A percentile compares a stretch with the other conserved stretches of the same genome.
These are phyloP conservation scores for Chlorociboria aeruginascens DNA, from an alignment of 495 filamentous ascomycete genomes.

Conservation along the genomic window DNA sequence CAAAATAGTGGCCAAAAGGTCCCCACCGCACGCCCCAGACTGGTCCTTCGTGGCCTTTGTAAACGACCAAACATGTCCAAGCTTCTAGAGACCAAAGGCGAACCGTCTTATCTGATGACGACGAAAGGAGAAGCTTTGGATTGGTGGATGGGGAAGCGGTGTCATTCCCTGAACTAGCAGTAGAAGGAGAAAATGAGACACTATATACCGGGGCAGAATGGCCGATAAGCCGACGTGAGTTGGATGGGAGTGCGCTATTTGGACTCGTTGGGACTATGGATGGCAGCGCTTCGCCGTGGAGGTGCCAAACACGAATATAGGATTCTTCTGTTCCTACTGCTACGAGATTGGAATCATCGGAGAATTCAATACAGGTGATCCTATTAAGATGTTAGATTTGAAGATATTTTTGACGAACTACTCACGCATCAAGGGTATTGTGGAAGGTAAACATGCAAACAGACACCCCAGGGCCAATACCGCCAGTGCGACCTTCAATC, in stretches of 20 bases:
- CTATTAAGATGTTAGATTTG: slow-evolving; percentile 31
- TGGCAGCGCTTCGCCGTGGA: slow-evolving; percentile 62
- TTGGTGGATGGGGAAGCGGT: slow-evolving; percentile 43
- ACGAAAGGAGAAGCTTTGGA: slow-evolving; percentile 70
- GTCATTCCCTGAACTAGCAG: slow-evolving; percentile 31
- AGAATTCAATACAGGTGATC: slow-evolving; percentile 85
- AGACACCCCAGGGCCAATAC: slow-evolving; percentile 67
- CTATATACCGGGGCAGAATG: slow-evolving; percentile 83
- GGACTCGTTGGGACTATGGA: slow-evolving; percentile 21
- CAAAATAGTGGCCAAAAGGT: slow-evolving; percentile 94
- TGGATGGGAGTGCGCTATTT: slow-evolving; percentile 31
- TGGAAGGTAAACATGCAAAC: slow-evolving; percentile 96
- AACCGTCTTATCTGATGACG: slow-evolving; percentile 73
- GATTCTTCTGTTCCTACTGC: slow-evolving; percentile 85
- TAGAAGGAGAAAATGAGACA: slow-evolving; percentile 80
- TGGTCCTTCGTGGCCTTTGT: slow-evolving; percentile 80
- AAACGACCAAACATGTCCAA: slow-evolving; percentile 82
- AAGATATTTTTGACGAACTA: background rate
- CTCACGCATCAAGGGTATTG: slow-evolving; percentile 82
- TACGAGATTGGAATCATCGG: slow-evolving; percentile 70
- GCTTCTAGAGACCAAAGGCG: slow-evolving; percentile 87
- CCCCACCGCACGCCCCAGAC: slow-evolving; percentile 83
- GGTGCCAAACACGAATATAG: slow-evolving; percentile 85
- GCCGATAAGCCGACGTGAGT: slow-evolving; percentile 73
- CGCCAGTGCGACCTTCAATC: slow-evolving; percentile 69